Base-by-base conservation (phyloP, 176 grass and related monocot genomes). In the Ampelocalamus luodianensis region DNA sequence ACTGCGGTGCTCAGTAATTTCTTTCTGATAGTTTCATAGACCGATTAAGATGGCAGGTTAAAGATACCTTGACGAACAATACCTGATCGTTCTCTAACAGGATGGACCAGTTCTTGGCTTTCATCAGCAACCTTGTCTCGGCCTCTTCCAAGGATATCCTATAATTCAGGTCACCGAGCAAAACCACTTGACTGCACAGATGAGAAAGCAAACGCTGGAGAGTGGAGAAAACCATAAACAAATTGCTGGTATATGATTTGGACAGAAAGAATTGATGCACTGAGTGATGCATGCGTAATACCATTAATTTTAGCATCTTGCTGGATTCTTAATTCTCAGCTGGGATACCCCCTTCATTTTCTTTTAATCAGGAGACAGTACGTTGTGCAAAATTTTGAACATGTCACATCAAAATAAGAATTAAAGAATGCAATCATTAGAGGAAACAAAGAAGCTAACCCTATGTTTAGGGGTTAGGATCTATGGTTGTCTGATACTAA, bases 161-260 rank as follows among this genome's bases (percentile, higher is more conserved):
- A 81, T 99, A 99, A 83, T 98, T 98, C 77, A 99, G 82, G 87
- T 99, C 96, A 5, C 96, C 96, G 8, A 99, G 88, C 86, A 95
- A 82, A 79, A 99, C 74, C 32, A 92, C 83, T n/a, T 89, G 83
- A 82, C 96, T 99, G 93, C 93, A 87, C n/a, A n/a, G n/a, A n/a
- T n/a, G n/a, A 76, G 34, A 71, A 44, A 84, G 55, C 88, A 72
- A 65, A 54, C n/a, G n/a, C n/a, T n/a, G n/a, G n/a, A n/a, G n/a
- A n/a, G n/a, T n/a, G 6, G 20, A 49, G 44, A 49, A 44, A 71
- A 10, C 4, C 56, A 50, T 67, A 56, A 66, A 34, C 49, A 83
- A 74, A 51, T 11, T 23, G 12, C 5, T 32, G 4, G 3, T 72
- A 18, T 10, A 83, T n/a, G n/a, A 43, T 51, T 12, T 3, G 10